Evolutionary conservation across 345 rosid genomes (phyloP).

Genomic region (Kernera saxatilis): DNA sequence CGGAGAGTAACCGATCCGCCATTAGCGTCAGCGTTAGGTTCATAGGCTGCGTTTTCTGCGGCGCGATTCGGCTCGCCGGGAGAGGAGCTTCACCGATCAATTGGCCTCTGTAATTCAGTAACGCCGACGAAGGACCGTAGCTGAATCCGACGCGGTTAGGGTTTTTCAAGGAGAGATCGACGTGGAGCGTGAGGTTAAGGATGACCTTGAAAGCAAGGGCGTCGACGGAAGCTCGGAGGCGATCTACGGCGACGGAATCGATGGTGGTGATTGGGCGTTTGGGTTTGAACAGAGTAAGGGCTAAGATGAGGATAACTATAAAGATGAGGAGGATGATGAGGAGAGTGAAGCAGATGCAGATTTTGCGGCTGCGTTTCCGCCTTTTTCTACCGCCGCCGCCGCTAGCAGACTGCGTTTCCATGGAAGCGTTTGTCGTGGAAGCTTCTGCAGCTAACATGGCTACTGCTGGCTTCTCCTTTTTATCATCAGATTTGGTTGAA

Average conservation of each 20-base stretch:
- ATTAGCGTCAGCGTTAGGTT: slow-evolving; percentile 54
- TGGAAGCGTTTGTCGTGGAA: slow-evolving; percentile 14
- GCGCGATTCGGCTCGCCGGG: slow-evolving; percentile 44
- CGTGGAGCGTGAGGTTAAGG: slow-evolving; percentile 50
- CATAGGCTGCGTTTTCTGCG: slow-evolving; percentile 41
- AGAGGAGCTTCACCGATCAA: slow-evolving; percentile 64
- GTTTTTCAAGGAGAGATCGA: slow-evolving; percentile 51
- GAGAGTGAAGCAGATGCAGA: slow-evolving; percentile 36
- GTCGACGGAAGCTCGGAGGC: slow-evolving; percentile 36
- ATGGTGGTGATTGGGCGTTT: slow-evolving; percentile 43
- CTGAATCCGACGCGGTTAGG: slow-evolving; percentile 66
- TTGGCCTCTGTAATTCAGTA: slow-evolving; percentile 53
- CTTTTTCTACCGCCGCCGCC: background rate
- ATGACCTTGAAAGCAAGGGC: background rate
- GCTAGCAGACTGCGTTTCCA: slow-evolving; percentile 24
- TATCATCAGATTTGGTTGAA: background rate
- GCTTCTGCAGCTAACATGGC: slow-evolving; percentile 2
- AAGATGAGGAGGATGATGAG: slow-evolving; percentile 28
- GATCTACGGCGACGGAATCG: slow-evolving; percentile 38
- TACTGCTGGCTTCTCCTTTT: slow-evolving; percentile 10
- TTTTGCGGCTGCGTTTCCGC: slow-evolving; percentile 32
- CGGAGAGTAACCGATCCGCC: slow-evolving; percentile 57
- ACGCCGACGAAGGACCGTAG: slow-evolving; percentile 39
- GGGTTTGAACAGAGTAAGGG: slow-evolving; percentile 71
- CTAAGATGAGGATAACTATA: slow-evolving; percentile 43